A percentile compares a stretch with the other conserved stretches of the same genome.
These are phyloP conservation scores for Coprinopsis cinerea DNA, from an alignment of 768 basidiomycete genomes.

Conservation along the genomic window DNA sequence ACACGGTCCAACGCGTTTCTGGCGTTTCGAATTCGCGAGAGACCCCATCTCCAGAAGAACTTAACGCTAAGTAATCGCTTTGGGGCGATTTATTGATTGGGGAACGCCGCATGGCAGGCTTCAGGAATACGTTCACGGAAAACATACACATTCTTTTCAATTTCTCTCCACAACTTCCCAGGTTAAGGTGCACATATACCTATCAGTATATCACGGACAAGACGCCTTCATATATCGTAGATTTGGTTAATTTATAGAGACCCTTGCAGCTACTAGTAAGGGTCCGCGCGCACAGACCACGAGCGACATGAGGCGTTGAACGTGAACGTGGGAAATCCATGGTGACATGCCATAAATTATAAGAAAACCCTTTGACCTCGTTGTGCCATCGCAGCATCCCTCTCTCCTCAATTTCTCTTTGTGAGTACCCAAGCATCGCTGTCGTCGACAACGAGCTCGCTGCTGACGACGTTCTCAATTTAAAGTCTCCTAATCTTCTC, in stretches of 20 bases:
- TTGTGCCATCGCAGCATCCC: constrained; percentile 38
- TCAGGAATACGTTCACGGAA: too few species aligned
- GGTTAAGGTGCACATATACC: too few species aligned
- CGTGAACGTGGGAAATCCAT: constrained; percentile 37
- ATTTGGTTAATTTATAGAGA: too few species aligned
- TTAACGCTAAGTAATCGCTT: too few species aligned
- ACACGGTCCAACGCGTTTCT: constrained; percentile 13
- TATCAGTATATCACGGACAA: too few species aligned
- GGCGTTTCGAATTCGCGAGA: neutral
- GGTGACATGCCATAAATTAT: constrained; percentile 32
- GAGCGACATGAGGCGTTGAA: constrained; percentile 27
- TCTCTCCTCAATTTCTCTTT: constrained; percentile 19
- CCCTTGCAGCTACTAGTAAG: neutral
- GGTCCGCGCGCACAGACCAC: constrained; percentile 37
- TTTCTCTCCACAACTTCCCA: too few species aligned
- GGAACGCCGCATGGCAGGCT: too few species aligned
- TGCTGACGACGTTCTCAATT: constrained; percentile 13
- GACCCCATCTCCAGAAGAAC: too few species aligned
- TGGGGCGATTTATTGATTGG: too few species aligned
- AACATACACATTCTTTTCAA: too few species aligned
- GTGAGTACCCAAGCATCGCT: constrained; percentile 28
- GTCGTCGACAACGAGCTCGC: constrained; percentile 8
- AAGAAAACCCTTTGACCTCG: constrained; percentile 35
- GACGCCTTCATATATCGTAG: too few species aligned
- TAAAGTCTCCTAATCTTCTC: constrained; percentile 16